Evolutionary conservation across 2,329 filamentous ascomycete species (phyloP), one percentile per base, ranked within the genome.

Genomic region (Salinomyces thailandicus): DNA sequence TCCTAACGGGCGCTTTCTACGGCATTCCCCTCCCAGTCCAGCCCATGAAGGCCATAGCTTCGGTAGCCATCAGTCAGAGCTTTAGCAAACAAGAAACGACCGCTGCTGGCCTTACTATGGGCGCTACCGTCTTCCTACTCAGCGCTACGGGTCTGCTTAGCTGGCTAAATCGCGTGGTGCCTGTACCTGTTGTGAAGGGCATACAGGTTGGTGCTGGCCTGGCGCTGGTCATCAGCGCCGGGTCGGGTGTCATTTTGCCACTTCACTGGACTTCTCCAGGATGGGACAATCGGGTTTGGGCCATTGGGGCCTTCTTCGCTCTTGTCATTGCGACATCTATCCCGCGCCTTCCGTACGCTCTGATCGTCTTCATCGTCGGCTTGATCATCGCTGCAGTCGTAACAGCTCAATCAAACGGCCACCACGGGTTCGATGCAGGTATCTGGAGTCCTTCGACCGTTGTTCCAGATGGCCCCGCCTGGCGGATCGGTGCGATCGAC

Each of bases 121-220:
- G 79, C 2, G 64, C 65, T 5, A 72, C 80, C 15, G 79, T 95
- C 6, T 69, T 89, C 6, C 5, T 93, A 1, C 77, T 95, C 56
- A 87, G 81, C 52, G 55, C 78, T 4, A 93, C 85, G 0, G 85
- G 89, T 1, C 62, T 91, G n/a, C 66, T 95, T 19, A 71, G 70
- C 39, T 81, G 77, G 70, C 77, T 85, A 35, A 79, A 82, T 6
- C 63, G 68, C n/a, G 68, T 78, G 11, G 81, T 93, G 6, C 89
- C 89, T 0, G 75, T 87, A 11, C 84, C 87, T 0, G 81, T 96
- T 0, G 79, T 96, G 36, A 94, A 93, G 57, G 89, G 89, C 18
- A 95, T 96, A 47, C 91, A 96, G 61, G 76, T 95, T 32, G 89
- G 89, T 24, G 89, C 89, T 4, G 89, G 89, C 1, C 67, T 96